Evolutionary conservation across 768 basidiomycete species (phyloP), one percentile per base, ranked within the genome.

Genomic region (Pholiota conissans): DNA sequence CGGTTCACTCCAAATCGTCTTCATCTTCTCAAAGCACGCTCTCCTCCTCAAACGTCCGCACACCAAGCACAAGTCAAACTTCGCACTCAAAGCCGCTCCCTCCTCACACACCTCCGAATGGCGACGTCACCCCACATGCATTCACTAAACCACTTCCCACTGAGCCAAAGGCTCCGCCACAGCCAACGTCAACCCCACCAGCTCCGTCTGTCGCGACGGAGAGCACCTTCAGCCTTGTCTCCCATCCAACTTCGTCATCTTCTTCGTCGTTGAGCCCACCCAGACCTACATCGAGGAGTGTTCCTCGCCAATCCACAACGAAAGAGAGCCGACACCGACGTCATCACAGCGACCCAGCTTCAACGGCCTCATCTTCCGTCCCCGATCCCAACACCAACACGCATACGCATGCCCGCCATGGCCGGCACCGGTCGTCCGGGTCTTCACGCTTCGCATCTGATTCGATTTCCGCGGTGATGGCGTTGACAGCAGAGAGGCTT

Each of bases 401-500:
- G 0, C 68, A 67, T 26, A 13, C 66, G 0, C 68, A 67, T 28
- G n/a, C n/a, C n/a, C n/a, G n/a, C n/a, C 49, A 65, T 9, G 35
- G 49, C 20, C 48, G 56, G 6, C 53, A 62, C 35, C 49, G 53
- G 8, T 30, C 32, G 29, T 32, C 52, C 1, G 26, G 40, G 3
- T 54, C 52, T 29, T 50, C 65, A 20, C 39, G 55, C 9, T 57
- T 55, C 9, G 57, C 67, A 1, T 59, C 63, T 18, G 60, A 65
- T 18, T 64, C 68, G 2, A 59, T 68, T 1, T 61, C 65, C 3
- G 56, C 57, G 14, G 53, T 69, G 20, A 58, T 71, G 27, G 32
- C 65, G 3, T 24, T 65, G 1, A 65, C 68, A 9, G 63, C 64
- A 0, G 70, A 69, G 47, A 58, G 63, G 5, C 65, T 77, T 1